A percentile compares a stretch with the other conserved stretches of the same genome.
These are phyloP conservation scores for Chaetomium globosum DNA, from an alignment of 2,329 filamentous ascomycete genomes.

Conservation along the genomic window DNA sequence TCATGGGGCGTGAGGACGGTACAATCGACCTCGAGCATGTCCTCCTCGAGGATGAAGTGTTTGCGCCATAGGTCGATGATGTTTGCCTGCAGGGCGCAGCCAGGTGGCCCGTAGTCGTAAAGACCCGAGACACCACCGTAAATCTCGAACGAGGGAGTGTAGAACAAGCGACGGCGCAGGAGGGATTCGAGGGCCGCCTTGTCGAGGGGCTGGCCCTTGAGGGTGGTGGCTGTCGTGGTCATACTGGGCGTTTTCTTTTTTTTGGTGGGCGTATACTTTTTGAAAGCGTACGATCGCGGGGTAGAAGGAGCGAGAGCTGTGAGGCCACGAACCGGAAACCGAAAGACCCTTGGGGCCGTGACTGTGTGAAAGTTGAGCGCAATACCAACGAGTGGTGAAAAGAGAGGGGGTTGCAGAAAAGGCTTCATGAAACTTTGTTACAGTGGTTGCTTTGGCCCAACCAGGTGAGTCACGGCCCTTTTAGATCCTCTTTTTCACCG, in stretches of 20 bases:
- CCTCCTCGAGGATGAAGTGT: conserved; percentile 89
- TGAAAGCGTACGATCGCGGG: conserved; percentile 32
- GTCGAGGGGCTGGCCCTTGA: conserved; percentile 89
- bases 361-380: conserved; percentile 28
- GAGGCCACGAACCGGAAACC: conserved; percentile 27
- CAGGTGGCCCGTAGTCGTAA: conserved; percentile 91
- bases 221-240: conserved; percentile 66
- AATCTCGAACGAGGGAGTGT: conserved; percentile 93
- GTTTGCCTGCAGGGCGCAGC: conserved; percentile 82
- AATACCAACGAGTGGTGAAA: conserved; percentile 37
- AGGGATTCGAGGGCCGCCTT: conserved; percentile 79
- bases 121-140: conserved; percentile 88
- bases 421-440: conserved; percentile 38
- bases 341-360: conserved; percentile 22
- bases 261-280: conserved; percentile 22
- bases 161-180: conserved; percentile 86
- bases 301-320: conserved; percentile 29
- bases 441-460: conserved; percentile 29
- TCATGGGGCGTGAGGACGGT: conserved; percentile 91
- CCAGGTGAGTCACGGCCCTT: conserved; percentile 38
- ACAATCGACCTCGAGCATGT: conserved; percentile 95
- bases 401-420: conserved; percentile 30
- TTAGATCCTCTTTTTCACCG: conserved; percentile 31
- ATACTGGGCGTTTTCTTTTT: conserved; percentile 44
- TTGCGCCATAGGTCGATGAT: conserved; percentile 89